phyloP scores from a whole-genome alignment of 495 filamentous ascomycete genomes.

The Geopyxis carbonaria region DNA sequence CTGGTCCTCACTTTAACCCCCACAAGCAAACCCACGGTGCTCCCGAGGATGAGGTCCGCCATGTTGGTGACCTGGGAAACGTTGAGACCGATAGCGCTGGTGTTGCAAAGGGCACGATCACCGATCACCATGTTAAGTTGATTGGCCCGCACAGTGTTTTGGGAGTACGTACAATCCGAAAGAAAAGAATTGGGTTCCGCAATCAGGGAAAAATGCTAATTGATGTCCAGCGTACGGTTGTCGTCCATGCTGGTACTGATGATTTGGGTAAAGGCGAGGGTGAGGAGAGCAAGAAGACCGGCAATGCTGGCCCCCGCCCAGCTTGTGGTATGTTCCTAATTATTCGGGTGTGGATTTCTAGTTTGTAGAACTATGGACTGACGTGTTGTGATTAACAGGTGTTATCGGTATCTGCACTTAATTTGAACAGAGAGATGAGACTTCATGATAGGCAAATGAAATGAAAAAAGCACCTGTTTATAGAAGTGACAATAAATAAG shows the following conservation, averaged over 20 bases:
- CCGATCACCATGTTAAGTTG: constrained; percentile 74
- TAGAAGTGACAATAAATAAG: too few species aligned
- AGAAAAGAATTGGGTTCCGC: constrained; percentile 1
- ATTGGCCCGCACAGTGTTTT: constrained; percentile 91
- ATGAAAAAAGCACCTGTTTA: too few species aligned
- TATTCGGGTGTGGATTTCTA: neutral
- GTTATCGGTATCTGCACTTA: constrained; percentile 74
- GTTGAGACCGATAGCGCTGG: constrained; percentile 85
- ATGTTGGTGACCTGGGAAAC: constrained; percentile 96
- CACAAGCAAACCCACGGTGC: constrained; percentile 79
- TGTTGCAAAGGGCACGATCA: constrained; percentile 57
- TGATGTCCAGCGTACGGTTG: constrained; percentile 60
- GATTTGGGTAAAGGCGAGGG: constrained; percentile 80
- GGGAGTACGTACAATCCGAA: constrained; percentile 47
- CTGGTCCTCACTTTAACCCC: constrained; percentile 98
- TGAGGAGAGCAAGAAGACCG: constrained; percentile 92
- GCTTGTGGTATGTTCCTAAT: constrained; percentile 75
- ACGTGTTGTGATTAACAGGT: constrained; percentile 34
- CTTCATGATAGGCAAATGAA: too few species aligned
- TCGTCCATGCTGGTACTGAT: constrained; percentile 86
- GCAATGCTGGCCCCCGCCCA: constrained; percentile 80
- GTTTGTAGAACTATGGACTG: constrained; percentile 4
- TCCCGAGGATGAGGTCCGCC: constrained; percentile 62
- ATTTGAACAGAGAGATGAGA: constrained; percentile 10
- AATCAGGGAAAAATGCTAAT: constrained; percentile 5